Base-by-base conservation (phyloP, 257 asterid species). In the Nicotiana tomentosiformis region DNA sequence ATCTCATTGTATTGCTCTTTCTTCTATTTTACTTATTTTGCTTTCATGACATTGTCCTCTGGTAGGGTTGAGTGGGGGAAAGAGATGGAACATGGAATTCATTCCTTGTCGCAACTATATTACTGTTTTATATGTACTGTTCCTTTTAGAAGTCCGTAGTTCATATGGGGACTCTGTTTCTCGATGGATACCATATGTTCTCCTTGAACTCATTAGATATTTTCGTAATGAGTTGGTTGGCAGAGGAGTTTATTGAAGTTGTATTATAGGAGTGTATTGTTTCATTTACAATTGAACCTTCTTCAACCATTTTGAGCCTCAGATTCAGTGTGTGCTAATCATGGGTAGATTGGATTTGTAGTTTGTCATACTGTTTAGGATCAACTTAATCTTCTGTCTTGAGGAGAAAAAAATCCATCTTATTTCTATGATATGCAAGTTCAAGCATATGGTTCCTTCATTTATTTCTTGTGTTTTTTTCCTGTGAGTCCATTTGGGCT, bases 221-320 rank as follows among this genome's bases (percentile, higher is more conserved):
- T 46, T 72, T 14, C 0, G 1, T 46, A 46, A 23, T 72, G 15
- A 72, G 26, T 23, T 46, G 61, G n/a, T 72, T 72, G 23, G 61
- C 23, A 46, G 61, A 72, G 79, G 61, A 46, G 39, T 35, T 67
- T 49, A 35, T 67, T 67, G 16, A 10, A 43, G 77, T 43, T 46
- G 78, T 72, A 46, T 72, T 46, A 46, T 4, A 14, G 61, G 79
- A 72, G 32, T 70, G 61, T 46, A 46, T 72, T 72, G 14, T 72
- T 72, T 72, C 61, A 72, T 14, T 72, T 46, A 72, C 14, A 12
- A 7, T 60, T 23, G 61, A 72, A 72, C 79, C 0, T 9, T 70
- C 23, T 72, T 23, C 39, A 46, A 72, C 79, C 79, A 23, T 46
- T 72, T 72, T 46, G 61, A 72, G 79, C 61, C 58, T 46, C 79